A percentile compares a stretch with the other conserved stretches of the same genome.
Evolutionary conservation across 768 basidiomycete genomes (phyloP).

Genomic region (Lentinula guzmanii): DNA sequence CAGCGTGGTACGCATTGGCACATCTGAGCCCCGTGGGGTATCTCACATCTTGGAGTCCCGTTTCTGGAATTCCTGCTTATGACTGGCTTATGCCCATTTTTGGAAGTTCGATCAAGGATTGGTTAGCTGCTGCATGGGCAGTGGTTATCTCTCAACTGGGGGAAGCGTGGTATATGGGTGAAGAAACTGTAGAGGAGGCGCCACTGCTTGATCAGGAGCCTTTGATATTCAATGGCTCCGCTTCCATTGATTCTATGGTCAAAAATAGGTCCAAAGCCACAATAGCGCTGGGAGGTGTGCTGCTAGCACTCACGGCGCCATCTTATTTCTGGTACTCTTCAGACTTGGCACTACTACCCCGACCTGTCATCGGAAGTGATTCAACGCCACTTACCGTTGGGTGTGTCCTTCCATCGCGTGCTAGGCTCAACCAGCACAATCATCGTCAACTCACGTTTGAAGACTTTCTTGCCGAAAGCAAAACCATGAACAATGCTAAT

Average conservation of each 20-base stretch:
- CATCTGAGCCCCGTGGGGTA: conserved; percentile 63
- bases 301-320: conserved; percentile 48
- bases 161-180: conserved; percentile 54
- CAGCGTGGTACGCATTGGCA: conserved; percentile 50
- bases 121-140: conserved; percentile 74
- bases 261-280: conserved; percentile 15
- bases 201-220: conserved; percentile 5
- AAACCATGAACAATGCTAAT: conserved; percentile 39
- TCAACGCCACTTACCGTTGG: conserved; percentile 59
- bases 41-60: conserved; percentile 66
- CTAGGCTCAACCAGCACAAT: conserved; percentile 25
- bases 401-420: conserved; percentile 57
- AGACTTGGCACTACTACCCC: conserved; percentile 25
- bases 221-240: neutral
- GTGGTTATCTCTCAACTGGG: conserved; percentile 51
- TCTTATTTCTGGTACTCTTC: conserved; percentile 35
- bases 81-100: conserved; percentile 53
- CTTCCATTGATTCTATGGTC: conserved; percentile 8
- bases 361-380: conserved; percentile 3
- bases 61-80: conserved; percentile 48
- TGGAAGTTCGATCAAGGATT: conserved; percentile 63
- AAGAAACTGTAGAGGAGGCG: conserved; percentile 10
- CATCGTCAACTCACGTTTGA: conserved; percentile 39
- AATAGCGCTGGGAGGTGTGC: conserved; percentile 29
- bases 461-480: conserved; percentile 58